Percentiles rank a stretch among this genome's conserved stretches.
phyloP scores from a whole-genome alignment of 345 rosid species.

The Noccaea bulbosa region DNA sequence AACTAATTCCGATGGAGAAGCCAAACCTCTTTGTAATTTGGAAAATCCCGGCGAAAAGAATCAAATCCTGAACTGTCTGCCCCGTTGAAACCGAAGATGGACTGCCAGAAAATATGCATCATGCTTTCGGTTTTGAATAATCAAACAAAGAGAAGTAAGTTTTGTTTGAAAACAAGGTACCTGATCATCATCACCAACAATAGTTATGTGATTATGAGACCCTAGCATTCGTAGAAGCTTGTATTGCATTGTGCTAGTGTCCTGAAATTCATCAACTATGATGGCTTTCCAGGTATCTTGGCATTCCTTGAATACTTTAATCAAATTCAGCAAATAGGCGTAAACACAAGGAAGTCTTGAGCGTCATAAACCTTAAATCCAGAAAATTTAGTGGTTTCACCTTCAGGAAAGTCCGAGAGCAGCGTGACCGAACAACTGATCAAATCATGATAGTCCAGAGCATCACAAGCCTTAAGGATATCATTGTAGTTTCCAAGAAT shows the following conservation, averaged over 20 bases:
- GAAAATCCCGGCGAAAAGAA: constrained; percentile 86
- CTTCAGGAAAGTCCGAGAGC: constrained; percentile 81
- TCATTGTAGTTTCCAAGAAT: constrained; percentile 68
- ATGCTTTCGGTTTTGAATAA: constrained; percentile 2
- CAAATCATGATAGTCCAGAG: constrained; percentile 93
- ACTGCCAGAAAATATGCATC: constrained; percentile 53
- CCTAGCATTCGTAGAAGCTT: constrained; percentile 67
- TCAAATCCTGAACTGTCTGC: constrained; percentile 89
- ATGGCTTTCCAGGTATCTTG: constrained; percentile 83
- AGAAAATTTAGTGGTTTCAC: constrained; percentile 45
- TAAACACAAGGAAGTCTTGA: constrained; percentile 34
- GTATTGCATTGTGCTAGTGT: constrained; percentile 94
- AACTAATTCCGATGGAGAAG: background rate
- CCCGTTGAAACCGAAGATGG: constrained; percentile 94
- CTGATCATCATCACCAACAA: constrained; percentile 99
- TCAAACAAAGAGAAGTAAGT: constrained; percentile 4
- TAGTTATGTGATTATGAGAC: constrained; percentile 72
- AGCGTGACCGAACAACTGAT: constrained; percentile 79
- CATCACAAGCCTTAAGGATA: constrained; percentile 77
- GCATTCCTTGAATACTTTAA: constrained; percentile 71
- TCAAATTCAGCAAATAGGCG: constrained; percentile 29
- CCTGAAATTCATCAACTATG: constrained; percentile 94
- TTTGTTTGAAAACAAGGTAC: constrained; percentile 41
- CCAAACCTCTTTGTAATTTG: constrained; percentile 75
- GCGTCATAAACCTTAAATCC: constrained; percentile 19